Base-by-base conservation (phyloP, 2,329 filamentous ascomycete species). In the Tolypocladium pustulatum region DNA sequence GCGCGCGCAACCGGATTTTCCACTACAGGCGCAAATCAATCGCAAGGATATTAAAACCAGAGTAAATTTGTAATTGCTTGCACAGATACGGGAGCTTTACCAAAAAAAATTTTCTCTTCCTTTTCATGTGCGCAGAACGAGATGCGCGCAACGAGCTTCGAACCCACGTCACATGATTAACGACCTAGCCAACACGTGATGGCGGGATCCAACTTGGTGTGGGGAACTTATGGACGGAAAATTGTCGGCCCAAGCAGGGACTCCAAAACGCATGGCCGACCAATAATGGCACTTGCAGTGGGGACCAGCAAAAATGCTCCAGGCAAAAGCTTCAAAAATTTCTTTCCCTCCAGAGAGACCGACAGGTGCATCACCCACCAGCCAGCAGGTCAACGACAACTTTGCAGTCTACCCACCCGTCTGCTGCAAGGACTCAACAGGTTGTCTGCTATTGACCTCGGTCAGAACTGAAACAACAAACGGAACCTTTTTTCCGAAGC, bases 261-360 rank as follows among this genome's bases (percentile, higher is more conserved):
- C 58, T 20, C 36, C 34, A 9, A 12, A 20, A 1, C 22, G 41
- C 2, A 0, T 30, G 20, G 53, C 58, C 63, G 61, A 57, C 65
- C 57, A 55, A 57, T 53, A 59, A 61, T 57, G 58, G 61, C 25
- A 56, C 10, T 43, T 37, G 56, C 37, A 58, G 61, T 62, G 65
- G 55, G 55, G 43, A 22, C 49, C 36, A 30, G 46, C 58, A 58
- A 58, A 63, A 65, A 65, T 61, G 61, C 62, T 63, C 61, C 58
- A 56, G 61, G 59, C 58, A 58, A 61, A 65, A 71, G 69, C 70
- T 74, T 71, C 68, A 72, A 72, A 74, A 73, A 72, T 68, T 70
- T 73, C 69, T 72, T 69, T 68, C 64, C 62, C 62, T 59, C 64
- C 58, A 60, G 43, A 62, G 58, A 53, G 54, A 17, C 55, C 53